Percentiles rank a stretch among this genome's conserved stretches.
These are phyloP conservation scores for Thraustotheca clavata DNA, from an alignment of 352 stramenopile genomes.

Conservation along the genomic window DNA sequence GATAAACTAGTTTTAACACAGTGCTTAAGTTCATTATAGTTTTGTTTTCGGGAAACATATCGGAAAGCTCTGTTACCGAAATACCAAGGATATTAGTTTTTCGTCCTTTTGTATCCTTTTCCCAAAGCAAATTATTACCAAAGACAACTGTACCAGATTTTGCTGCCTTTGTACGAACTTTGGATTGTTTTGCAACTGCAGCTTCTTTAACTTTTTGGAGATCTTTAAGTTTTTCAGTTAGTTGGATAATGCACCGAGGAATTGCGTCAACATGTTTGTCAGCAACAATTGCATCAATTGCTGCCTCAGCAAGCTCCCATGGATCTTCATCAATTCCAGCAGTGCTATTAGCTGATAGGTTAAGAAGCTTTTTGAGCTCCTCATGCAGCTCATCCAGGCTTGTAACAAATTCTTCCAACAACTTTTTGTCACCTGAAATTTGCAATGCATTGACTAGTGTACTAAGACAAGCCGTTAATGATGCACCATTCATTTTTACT, in stretches of 20 bases:
- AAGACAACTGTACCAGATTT: background rate
- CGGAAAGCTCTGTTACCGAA: conserved; percentile 7
- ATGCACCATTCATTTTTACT: conserved; percentile 1
- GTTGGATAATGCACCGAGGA: conserved; percentile 1
- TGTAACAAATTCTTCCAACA: background rate
- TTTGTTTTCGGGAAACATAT: conserved; percentile 22
- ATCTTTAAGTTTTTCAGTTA: background rate
- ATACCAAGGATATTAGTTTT: conserved; percentile 12
- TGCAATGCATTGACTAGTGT: conserved; percentile 5
- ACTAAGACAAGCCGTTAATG: background rate
- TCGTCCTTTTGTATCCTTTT: conserved; percentile 1
- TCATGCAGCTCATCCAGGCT: conserved; percentile 4
- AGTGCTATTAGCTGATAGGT: background rate
- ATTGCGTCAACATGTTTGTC: background rate
- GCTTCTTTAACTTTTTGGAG: background rate
- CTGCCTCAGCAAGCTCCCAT: background rate
- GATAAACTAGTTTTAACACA: conserved; percentile 18
- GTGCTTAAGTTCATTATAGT: conserved; percentile 9
- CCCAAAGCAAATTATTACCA: background rate
- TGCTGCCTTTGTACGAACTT: background rate
- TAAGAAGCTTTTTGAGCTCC: background rate
- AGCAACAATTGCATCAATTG: background rate
- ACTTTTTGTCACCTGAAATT: background rate
- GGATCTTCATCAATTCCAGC: background rate
- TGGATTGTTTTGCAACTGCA: background rate